Base-by-base conservation (phyloP, 306 rosid species). In the Casuarina equisetifolia region DNA sequence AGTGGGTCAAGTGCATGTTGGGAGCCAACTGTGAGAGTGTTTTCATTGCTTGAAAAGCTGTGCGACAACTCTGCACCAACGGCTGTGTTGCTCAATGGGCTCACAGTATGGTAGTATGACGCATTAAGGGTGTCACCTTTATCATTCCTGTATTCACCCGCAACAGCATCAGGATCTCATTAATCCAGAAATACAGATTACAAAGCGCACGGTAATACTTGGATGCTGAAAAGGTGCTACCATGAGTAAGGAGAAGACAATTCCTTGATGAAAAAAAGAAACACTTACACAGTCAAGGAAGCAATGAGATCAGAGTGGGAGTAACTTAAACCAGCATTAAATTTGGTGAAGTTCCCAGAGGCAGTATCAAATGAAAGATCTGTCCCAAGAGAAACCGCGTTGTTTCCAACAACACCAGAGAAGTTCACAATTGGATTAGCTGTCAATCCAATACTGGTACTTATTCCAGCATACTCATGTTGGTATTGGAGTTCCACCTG, bases 61-160 rank as follows among this genome's bases (percentile, higher is more conserved):
- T 92, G 98, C 0, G 96, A 86, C 57, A 95, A 78, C 91, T 92
- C 97, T 2, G 97, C 97, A 25, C 98, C 97, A 46, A 95, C 97
- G 1, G 92, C 97, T 50, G 98, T 95, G 88, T 70, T 89, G 57
- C 96, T 89, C 68, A 95, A 78, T 5, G 92, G 98, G 84, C 88
- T 92, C 15, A 95, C 93, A 40, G 72, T 74, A 77, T 92, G 97
- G 89, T 88, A 89, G 81, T 92, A 95, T 3, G 97, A 88, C 5
- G 98, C 97, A 3, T 86, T 92, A 13, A 92, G 84, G 48, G 89
- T 84, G 72, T 95, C 97, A 3, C 88, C 91, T 72, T 90, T 95
- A 43, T 95, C 93, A 48, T 89, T 91, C 84, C 98, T 95, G 81
- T 80, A 85, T 43, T 55, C 67, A 73, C 62, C 68, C 76, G 53